Base-by-base conservation (phyloP, 108 stramenopile genomes). In the Cyclotella sp. region DNA sequence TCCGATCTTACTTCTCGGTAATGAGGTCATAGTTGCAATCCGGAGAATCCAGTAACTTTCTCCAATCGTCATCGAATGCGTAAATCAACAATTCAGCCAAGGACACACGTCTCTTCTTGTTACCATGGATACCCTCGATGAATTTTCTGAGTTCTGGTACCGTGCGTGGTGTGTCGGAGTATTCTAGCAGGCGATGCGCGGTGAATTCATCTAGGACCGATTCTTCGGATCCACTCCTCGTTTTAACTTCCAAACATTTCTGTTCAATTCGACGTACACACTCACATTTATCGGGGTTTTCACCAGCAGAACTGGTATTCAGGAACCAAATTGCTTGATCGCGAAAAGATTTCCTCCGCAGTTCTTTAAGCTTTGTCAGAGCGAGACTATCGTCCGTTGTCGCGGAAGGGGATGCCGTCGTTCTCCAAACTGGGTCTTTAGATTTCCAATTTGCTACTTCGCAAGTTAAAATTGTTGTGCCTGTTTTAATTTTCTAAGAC, bases 321-420 rank as follows among this genome's bases (percentile, higher is more conserved):
- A 72, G 46, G 59, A 72, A 72, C 59, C 58, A 72, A 4, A 54
- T 62, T 61, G 71, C 71, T 34, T 72, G 71, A 34, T 72, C 71
- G 7, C 71, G 58, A 24, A 72, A 72, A 0, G 59, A 61, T n/a
- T 61, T 72, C 22, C 71, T 34, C 61, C 71, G 58, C 7, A 72
- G 45, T 27, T 60, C 71, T 0, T 57, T 34, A 19, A 72, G 40
- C 46, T 72, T 72, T 15, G 49, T 4, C 0, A 70, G 14, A 9
- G 69, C 34, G 0, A 13, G 11, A 21, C 30, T 55, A 16, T 70
- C 69, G 43, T 70, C 22, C 0, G 54, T 19, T 44, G 8, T 22
- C 19, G 21, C 22, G 10, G 63, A 26, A 12, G 63, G 24, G 19
- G 61, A 64, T 64, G 43, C 9, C 13, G 42, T 64, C 43, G 44